These are phyloP conservation scores for Daldinia childiae DNA, from an alignment of 495 filamentous ascomycete species.

Conservation along the genomic window DNA sequence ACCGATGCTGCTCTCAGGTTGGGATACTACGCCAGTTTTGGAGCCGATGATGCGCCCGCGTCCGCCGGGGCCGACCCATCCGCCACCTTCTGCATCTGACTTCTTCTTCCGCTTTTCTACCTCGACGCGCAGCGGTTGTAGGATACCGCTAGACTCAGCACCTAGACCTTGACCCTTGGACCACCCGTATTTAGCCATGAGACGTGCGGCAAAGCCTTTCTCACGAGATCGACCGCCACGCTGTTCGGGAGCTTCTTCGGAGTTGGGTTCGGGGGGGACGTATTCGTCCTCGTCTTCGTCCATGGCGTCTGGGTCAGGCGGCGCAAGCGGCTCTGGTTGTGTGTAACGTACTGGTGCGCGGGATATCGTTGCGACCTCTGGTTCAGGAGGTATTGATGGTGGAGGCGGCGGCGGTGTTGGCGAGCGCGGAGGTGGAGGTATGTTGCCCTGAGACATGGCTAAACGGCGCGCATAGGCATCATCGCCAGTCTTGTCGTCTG, in stretches of 20 bases:
- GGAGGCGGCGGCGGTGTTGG: constrained; percentile 56
- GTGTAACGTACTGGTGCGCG: constrained; percentile 87
- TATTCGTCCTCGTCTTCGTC: constrained; percentile 64
- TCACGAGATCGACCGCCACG: constrained; percentile 80
- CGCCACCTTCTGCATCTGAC: constrained; percentile 80
- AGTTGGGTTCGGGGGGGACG: constrained; percentile 44
- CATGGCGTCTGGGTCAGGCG: constrained; percentile 52
- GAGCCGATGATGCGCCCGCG: constrained; percentile 81
- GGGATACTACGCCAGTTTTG: constrained; percentile 33
- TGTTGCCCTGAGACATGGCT: constrained; percentile 58
- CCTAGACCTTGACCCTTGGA: constrained; percentile 87
- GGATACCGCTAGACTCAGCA: constrained; percentile 79
- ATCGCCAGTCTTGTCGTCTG: constrained; percentile 71
- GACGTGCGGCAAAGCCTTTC: constrained; percentile 81
- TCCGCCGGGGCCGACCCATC: constrained; percentile 72
- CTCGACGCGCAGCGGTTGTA: constrained; percentile 81
- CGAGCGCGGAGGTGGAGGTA: constrained; percentile 48
- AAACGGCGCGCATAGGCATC: constrained; percentile 76
- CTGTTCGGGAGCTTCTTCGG: constrained; percentile 35
- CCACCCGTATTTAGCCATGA: constrained; percentile 95
- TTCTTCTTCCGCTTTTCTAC: constrained; percentile 83
- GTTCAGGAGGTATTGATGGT: constrained; percentile 60
- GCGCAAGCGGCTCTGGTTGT: constrained; percentile 63
- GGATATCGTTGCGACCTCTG: constrained; percentile 69
- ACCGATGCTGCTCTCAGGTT: constrained; percentile 47